phyloP scores from a whole-genome alignment of 208 protist genomes.

The Leishmania major region DNA sequence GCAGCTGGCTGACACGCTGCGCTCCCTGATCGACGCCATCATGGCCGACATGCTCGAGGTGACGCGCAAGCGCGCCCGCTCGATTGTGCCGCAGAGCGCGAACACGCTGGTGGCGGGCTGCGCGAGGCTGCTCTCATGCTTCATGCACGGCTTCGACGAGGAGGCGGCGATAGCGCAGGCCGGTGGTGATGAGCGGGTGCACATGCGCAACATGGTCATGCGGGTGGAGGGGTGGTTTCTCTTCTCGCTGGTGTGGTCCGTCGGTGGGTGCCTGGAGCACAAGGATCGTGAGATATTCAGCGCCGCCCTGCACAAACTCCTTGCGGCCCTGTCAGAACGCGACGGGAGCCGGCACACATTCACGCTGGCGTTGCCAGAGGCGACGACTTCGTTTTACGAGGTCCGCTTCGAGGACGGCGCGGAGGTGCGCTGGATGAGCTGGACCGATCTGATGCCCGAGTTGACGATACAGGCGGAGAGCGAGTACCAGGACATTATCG shows the following conservation, averaged over 20 bases:
- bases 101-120: conserved; percentile 80
- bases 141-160: conserved; percentile 54
- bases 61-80: conserved; percentile 73
- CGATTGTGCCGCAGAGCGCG: conserved; percentile 76
- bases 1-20: conserved; percentile 38
- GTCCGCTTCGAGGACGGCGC: conserved; percentile 65
- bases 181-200: conserved; percentile 32
- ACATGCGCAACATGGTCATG: conserved; percentile 66
- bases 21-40: conserved; percentile 64
- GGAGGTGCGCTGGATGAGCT: conserved; percentile 81
- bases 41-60: conserved; percentile 85
- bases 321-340: conserved; percentile 18
- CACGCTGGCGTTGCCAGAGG: conserved; percentile 73
- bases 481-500: conserved; percentile 95
- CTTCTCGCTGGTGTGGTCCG: conserved; percentile 93
- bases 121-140: conserved; percentile 82
- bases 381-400: conserved; percentile 87
- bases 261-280: conserved; percentile 90
- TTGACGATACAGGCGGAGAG: conserved; percentile 76
- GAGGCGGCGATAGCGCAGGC: conserved; percentile 19
- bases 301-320: conserved; percentile 67
- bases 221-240: conserved; percentile 93
- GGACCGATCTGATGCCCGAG: conserved; percentile 83
- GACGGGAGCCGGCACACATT: conserved; percentile 54
- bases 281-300: conserved; percentile 85